Evolutionary conservation across 768 basidiomycete genomes (phyloP).

Genomic region (Hysterangium stoloniferum): DNA sequence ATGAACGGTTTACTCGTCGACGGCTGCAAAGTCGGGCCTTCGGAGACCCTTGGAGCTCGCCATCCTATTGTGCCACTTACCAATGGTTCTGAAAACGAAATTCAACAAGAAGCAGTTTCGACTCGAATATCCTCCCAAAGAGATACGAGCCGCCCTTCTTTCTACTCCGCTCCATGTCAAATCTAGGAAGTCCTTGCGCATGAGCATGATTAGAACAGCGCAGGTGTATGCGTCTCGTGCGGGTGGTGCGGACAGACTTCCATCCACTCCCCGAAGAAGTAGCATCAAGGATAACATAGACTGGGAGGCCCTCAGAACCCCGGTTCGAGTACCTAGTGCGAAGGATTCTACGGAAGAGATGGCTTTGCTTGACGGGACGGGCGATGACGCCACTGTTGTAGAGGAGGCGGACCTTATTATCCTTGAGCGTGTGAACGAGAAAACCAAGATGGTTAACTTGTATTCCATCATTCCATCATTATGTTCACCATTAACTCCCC

Average conservation of each 20-base stretch:
- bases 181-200: conserved; percentile 41
- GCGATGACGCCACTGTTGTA: conserved; percentile 56
- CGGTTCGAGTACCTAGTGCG: conserved; percentile 19
- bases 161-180: conserved; percentile 42
- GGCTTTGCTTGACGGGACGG: conserved; percentile 52
- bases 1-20: conserved; percentile 50
- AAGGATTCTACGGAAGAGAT: conserved; percentile 38
- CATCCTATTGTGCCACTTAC: conserved; percentile 54
- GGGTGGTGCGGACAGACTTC: conserved; percentile 34
- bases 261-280: neutral
- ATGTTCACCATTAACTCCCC: too few relatives aligned
- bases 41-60: conserved; percentile 18
- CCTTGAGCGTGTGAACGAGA: conserved; percentile 52
- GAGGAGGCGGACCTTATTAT: conserved; percentile 71
- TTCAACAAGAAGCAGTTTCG: conserved; percentile 61
- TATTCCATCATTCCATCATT: too few relatives aligned
- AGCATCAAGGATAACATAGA: neutral
- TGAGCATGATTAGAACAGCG: conserved; percentile 70
- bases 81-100: conserved; percentile 60
- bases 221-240: conserved; percentile 67
- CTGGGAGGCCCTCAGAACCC: conserved; percentile 5
- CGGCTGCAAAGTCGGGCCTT: conserved; percentile 53
- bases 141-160: conserved; percentile 44
- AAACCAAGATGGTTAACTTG: too few relatives aligned
- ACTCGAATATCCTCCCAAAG: conserved; percentile 73